Evolutionary conservation across 2,329 filamentous ascomycete genomes (phyloP).

Genomic region (Botrytis squamosa): DNA sequence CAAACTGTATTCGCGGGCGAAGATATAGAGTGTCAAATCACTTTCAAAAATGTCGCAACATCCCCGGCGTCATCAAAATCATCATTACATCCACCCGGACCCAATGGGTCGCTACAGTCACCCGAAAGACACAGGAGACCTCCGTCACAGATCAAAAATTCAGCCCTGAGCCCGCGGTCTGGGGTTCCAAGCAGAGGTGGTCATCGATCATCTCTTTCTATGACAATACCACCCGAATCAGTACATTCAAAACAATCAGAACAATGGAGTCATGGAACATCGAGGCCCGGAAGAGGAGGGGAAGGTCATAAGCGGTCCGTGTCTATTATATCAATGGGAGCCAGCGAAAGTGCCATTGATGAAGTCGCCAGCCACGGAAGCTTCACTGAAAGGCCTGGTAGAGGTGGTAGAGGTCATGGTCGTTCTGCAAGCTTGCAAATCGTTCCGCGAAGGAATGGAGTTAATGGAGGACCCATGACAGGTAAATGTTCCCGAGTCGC

Average conservation of each 20-base stretch:
- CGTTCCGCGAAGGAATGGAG: constrained; percentile 49
- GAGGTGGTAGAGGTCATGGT: constrained; percentile 64
- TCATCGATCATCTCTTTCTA: constrained; percentile 66
- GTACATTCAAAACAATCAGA: constrained; percentile 25
- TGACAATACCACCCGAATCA: constrained; percentile 51
- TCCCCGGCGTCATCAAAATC: constrained; percentile 29
- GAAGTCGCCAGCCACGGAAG: constrained; percentile 39
- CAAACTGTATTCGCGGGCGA: constrained; percentile 95
- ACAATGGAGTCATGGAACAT: constrained; percentile 29
- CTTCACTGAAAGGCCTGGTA: constrained; percentile 45
- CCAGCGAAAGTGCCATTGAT: constrained; percentile 42
- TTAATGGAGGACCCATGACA: constrained; percentile 43
- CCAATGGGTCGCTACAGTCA: constrained; percentile 32
- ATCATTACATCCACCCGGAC: constrained; percentile 31
- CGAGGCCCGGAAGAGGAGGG: constrained; percentile 39
- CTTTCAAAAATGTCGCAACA: constrained; percentile 76
- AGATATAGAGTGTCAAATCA: constrained; percentile 92
- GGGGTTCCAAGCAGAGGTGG: constrained; percentile 46
- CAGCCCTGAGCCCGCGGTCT: constrained; percentile 49
- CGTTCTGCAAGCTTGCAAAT: constrained; percentile 83
- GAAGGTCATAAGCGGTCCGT: constrained; percentile 72
- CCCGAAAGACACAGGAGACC: constrained; percentile 37
- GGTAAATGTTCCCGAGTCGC: constrained; percentile 38
- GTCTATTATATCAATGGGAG: constrained; percentile 77
- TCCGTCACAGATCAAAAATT: constrained; percentile 41